A percentile compares a stretch with the other conserved stretches of the same genome.
phyloP scores from a whole-genome alignment of 352 stramenopile species.

The Phytophthora sansomeana region DNA sequence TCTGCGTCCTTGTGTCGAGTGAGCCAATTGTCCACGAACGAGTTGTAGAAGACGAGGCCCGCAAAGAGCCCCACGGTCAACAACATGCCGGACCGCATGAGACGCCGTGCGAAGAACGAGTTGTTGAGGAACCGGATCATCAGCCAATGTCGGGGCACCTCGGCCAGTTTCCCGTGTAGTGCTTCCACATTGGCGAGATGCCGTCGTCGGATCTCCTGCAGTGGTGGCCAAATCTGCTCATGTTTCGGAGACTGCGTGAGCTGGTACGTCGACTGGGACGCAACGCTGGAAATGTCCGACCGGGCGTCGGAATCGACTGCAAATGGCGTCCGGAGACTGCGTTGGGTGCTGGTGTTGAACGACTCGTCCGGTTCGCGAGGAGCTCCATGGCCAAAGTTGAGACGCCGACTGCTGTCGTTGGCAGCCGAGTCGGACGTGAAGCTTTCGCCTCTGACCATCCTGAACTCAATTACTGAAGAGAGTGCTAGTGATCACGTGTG shows the following conservation, averaged over 20 bases:
- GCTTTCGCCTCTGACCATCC: slow-evolving; percentile 12
- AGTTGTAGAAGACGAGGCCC: slow-evolving; percentile 53
- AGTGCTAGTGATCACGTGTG: slow-evolving; percentile 9
- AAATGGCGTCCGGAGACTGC: slow-evolving; percentile 9
- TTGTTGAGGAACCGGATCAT: slow-evolving; percentile 63
- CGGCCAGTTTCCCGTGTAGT: slow-evolving; percentile 24
- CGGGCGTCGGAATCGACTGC: background rate
- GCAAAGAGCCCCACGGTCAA: slow-evolving; percentile 40
- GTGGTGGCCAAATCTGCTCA: slow-evolving; percentile 13
- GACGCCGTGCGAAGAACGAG: slow-evolving; percentile 75
- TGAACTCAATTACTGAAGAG: too few species aligned
- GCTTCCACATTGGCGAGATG: slow-evolving; percentile 20
- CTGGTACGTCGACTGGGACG: slow-evolving; percentile 17
- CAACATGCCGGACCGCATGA: slow-evolving; percentile 52
- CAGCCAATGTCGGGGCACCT: slow-evolving; percentile 59
- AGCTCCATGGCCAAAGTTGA: slow-evolving; percentile 21
- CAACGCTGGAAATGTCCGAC: slow-evolving; percentile 11
- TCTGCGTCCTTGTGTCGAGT: background rate
- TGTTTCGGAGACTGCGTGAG: slow-evolving; percentile 14
- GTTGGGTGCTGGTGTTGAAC: slow-evolving; percentile 8
- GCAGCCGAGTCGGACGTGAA: slow-evolving; percentile 5
- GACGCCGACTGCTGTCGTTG: slow-evolving; percentile 16
- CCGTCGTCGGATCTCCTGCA: slow-evolving; percentile 22
- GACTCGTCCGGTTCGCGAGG: slow-evolving; percentile 21
- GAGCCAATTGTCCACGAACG: slow-evolving; percentile 11